Conservation (phyloP, 2,329 filamentous ascomycete species). For the Colletotrichum filicis region DNA sequence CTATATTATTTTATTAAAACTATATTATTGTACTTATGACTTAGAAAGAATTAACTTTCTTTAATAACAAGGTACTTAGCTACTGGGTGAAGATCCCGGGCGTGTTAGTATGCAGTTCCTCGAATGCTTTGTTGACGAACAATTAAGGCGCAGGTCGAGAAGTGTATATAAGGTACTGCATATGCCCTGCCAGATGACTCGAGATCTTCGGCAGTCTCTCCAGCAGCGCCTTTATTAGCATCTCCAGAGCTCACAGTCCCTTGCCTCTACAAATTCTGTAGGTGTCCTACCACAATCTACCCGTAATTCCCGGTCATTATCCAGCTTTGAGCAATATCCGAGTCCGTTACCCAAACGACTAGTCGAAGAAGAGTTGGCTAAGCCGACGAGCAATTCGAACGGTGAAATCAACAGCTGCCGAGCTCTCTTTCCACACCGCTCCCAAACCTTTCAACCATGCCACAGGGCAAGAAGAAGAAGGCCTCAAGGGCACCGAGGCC, state of each 20-base stretch:
- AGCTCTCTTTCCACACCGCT: neutral
- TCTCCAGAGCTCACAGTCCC: neutral
- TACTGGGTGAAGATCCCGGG: neutral
- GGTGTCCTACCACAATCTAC: neutral
- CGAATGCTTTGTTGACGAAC: neutral
- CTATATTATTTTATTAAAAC: too few species aligned
- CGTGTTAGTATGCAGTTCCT: neutral
- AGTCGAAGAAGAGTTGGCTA: neutral
- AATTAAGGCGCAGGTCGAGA: neutral
- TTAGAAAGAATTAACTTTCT: too few species aligned
- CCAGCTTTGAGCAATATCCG: neutral
- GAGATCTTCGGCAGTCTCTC: neutral
- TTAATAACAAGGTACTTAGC: too few species aligned
- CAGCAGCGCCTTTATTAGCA: neutral
- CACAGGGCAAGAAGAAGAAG: constrained; percentile 44
- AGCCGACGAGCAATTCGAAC: neutral
- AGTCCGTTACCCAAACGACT: neutral
- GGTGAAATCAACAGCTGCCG: neutral
- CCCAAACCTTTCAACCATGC: constrained; percentile 1
- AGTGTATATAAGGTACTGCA: neutral
- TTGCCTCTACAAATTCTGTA: neutral
- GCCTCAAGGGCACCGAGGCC: constrained; percentile 52
- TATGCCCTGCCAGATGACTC: neutral
- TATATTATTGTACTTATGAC: too few species aligned
- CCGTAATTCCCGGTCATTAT: too few species aligned